These are phyloP conservation scores for Hanseniaspora valbyensis DNA, from an alignment of 805 yeast species.

Conservation along the genomic window DNA sequence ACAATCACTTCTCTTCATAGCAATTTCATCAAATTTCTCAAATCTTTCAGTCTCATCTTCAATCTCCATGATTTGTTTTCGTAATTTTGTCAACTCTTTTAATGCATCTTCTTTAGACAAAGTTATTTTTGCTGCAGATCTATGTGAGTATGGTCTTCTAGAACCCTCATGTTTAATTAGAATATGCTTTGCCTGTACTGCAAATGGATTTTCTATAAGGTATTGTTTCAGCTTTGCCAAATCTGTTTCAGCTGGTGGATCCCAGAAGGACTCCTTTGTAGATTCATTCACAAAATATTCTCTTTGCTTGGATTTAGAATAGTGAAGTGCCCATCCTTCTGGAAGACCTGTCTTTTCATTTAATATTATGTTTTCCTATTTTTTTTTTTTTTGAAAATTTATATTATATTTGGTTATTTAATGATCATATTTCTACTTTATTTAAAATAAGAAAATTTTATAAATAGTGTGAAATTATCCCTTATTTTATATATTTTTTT, in stretches of 20 bases:
- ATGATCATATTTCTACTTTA: too few relatives aligned
- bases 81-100: conserved; percentile 45
- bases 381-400: too few relatives aligned
- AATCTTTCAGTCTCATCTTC: conserved; percentile 55
- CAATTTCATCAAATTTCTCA: conserved; percentile 60
- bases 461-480: too few relatives aligned
- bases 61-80: conserved; percentile 36
- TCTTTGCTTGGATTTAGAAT: conserved; percentile 67
- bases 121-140: conserved; percentile 54
- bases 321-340: conserved; percentile 67
- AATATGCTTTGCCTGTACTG: conserved; percentile 71
- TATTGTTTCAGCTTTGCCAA: conserved; percentile 45
- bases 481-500: too few relatives aligned
- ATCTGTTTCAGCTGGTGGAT: conserved; percentile 78
- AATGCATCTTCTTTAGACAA: conserved; percentile 75
- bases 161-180: conserved; percentile 73
- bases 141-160: conserved; percentile 89
- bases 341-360: conserved; percentile 61
- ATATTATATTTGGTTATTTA: too few relatives aligned
- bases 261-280: conserved; percentile 75
- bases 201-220: conserved; percentile 46
- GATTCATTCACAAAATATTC: conserved; percentile 71
- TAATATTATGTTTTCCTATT: not conserved
- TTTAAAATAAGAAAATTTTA: too few relatives aligned
- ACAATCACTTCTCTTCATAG: conserved; percentile 80